Evolutionary conservation across 768 basidiomycete species (phyloP), one percentile per base, ranked within the genome.

Genomic region (Podaxis pistillaris): DNA sequence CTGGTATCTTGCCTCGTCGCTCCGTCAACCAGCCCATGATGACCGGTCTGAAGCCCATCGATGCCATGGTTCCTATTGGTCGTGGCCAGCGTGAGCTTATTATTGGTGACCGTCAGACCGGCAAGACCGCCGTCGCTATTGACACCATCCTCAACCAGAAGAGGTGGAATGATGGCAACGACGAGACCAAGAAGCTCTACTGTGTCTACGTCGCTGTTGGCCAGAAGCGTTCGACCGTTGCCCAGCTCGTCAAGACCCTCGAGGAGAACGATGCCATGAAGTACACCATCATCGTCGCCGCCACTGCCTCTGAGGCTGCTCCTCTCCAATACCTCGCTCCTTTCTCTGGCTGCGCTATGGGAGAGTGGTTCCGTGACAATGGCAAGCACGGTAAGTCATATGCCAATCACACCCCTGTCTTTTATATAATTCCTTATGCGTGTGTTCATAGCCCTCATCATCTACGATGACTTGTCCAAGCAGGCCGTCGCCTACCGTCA

Each of bases 291-390:
- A 94, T 99, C 69, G 97, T 99, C 71, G 97, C 97, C 70, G 97
- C 97, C 69, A 99, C 97, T 63, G 97, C 97, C 62, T 98, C 96
- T 28, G 97, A 99, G 83, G 97, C 97, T 71, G 97, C 97, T 69
- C 97, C 97, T 69, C 86, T 99, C 62, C 97, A 99, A 76, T 99
- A 98, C 82, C 92, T 99, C 71, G 97, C 97, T 72, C 97, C 97
- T 69, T 99, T 99, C 94, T 96, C 97, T 69, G 97, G 97, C 67
- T 96, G 94, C 79, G 97, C 97, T 72, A 99, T 99, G 95, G 97
- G 97, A 76, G 97, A 99, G 82, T 99, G 96, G 96, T 99, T 99
- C 97, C 93, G 94, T 81, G 97, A 99, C 82, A 99, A 99, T 77
- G 96, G 95, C 83, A 98, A 96, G 83, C 97, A 99, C 79, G 96